Percentiles rank a stretch among this genome's conserved stretches.
phyloP scores from a whole-genome alignment of 2,329 filamentous ascomycete genomes.

The Cladosporium phlei region DNA sequence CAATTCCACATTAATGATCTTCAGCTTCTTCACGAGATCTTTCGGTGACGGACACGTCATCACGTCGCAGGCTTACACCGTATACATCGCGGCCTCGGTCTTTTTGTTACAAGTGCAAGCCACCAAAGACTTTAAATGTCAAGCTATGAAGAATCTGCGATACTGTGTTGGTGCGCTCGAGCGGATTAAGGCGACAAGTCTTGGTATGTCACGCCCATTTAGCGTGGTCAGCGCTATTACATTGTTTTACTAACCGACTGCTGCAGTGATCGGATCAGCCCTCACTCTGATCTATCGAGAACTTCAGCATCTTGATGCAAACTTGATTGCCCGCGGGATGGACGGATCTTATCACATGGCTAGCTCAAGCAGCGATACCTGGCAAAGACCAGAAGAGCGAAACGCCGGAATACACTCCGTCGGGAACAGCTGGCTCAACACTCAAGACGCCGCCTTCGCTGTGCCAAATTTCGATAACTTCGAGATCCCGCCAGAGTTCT shows the following conservation, averaged over 20 bases:
- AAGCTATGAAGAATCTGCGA: constrained; percentile 7
- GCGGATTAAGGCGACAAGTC: constrained; percentile 5
- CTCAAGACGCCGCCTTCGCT: neutral
- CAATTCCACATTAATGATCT: constrained; percentile 6
- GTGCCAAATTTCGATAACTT: constrained; percentile 1
- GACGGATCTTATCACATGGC: constrained; percentile 10
- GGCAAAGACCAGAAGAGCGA: neutral
- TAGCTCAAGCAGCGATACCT: neutral
- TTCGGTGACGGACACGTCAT: constrained; percentile 10
- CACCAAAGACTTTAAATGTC: neutral
- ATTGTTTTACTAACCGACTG: neutral
- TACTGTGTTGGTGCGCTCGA: constrained; percentile 4
- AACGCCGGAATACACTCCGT: neutral
- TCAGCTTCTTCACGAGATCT: constrained; percentile 5
- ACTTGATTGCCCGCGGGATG: neutral
- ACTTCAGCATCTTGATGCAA: constrained; percentile 1
- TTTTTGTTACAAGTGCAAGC: constrained; percentile 9
- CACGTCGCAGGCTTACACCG: constrained; percentile 7
- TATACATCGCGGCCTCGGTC: constrained; percentile 10
- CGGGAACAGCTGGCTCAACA: neutral
- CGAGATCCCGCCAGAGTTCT: constrained; percentile 7
- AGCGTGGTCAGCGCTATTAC: too few relatives aligned
- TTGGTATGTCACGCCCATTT: neutral
- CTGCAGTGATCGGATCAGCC: constrained; percentile 6
- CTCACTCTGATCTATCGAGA: constrained; percentile 6